Evolutionary conservation across 495 filamentous ascomycete genomes (phyloP), one percentile per base, ranked within the genome.

Genomic region (Trichodelitschia bisporula): DNA sequence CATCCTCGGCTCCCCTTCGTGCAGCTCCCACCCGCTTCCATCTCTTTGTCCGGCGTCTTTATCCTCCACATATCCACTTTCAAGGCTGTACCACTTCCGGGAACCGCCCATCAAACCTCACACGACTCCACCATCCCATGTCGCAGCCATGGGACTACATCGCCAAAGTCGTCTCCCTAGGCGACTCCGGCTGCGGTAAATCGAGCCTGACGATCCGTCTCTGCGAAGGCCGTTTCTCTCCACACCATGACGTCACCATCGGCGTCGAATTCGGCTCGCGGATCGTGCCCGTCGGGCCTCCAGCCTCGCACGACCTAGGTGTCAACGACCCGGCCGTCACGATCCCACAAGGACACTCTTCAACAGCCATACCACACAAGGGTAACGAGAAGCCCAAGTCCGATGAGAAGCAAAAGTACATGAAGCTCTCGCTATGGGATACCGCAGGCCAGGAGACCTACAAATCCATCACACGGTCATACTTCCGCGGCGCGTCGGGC

Each of bases 371-470:
- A n/a, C 13, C 31, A 18, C 33, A 6, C 6, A 12, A 13, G 10
- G 1, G 17, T 25, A 12, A 9, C 30, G 10, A 11, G 11, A 26
- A 26, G 53, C 54, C 10, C 18, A 56, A 50, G 27, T 38, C 34
- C 17, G 45, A 43, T 15, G 42, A 47, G 12, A 78, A 80, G 26
- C 49, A 56, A 29, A 56, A 56, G 38, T 57, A 58, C 43, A 67
- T 67, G 57, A 66, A 66, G 37, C 55, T 78, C 4, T 72, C 68
- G 1, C 53, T 97, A 10, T 93, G 86, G 86, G 86, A 97, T 48
- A 97, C 86, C 0, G 86, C 86, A 15, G 86, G 86, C 3, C 86
- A 97, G 45, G 86, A 97, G 58, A 90, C 78, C 8, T 90, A 90
- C 57, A 89, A 89, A 46, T 79, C 74, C 29, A 83, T 97, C 36